Evolutionary conservation across 1,284 basidiomycete species (phyloP).

Genomic region (Entoloma clypeatum): DNA sequence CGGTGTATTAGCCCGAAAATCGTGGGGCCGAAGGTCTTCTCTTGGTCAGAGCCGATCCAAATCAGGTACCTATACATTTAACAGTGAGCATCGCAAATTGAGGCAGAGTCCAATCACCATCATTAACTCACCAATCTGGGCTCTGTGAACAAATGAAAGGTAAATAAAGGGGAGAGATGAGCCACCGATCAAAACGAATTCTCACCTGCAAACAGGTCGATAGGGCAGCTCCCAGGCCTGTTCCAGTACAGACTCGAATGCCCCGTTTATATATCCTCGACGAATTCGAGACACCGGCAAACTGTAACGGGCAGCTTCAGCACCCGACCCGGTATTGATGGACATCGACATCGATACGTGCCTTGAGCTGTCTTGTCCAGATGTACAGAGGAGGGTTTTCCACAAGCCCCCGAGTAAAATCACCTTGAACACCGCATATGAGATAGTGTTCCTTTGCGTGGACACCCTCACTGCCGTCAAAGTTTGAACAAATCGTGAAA

Average conservation of each 20-base stretch:
- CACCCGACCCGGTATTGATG: conserved; percentile 3
- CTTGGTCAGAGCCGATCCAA: conserved; percentile 75
- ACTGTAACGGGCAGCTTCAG: conserved; percentile 31
- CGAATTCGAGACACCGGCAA: conserved; percentile 77
- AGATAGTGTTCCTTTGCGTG: conserved; percentile 64
- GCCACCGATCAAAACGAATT: too few relatives aligned
- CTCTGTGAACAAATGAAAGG: conserved; percentile 34
- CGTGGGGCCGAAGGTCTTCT: conserved; percentile 78
- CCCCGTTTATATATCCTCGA: conserved; percentile 73
- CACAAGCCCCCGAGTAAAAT: conserved; percentile 62
- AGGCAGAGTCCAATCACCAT: conserved; percentile 3
- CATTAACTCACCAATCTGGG: conserved; percentile 50
- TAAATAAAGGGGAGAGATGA: conserved; percentile 5
- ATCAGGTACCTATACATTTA: conserved; percentile 50
- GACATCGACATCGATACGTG: conserved; percentile 20
- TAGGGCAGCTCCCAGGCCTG: conserved; percentile 76
- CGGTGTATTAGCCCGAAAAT: conserved; percentile 64
- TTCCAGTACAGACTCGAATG: conserved; percentile 79
- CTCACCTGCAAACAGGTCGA: conserved; percentile 69
- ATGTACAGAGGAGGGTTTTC: conserved; percentile 57
- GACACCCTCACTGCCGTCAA: conserved; percentile 46
- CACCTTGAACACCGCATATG: conserved; percentile 69
- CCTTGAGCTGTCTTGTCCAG: conserved; percentile 70
- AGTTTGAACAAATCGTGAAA: conserved; percentile 8
- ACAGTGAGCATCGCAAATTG: conserved; percentile 6